phyloP scores from a whole-genome alignment of 1,284 basidiomycete genomes.

The Vanrija humicola region DNA sequence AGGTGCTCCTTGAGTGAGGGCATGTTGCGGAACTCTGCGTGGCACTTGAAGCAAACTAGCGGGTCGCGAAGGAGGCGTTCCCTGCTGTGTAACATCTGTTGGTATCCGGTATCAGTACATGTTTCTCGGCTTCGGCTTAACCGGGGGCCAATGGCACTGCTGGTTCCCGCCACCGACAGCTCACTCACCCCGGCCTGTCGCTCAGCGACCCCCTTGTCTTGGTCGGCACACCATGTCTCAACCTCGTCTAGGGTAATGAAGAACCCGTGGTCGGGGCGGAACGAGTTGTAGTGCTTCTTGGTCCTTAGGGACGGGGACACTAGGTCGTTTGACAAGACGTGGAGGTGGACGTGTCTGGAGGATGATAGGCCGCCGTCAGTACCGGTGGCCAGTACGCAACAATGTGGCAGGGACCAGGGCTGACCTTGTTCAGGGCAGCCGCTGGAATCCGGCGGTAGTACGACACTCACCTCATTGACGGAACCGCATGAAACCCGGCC shows the following conservation, averaged over 20 bases:
- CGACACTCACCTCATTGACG: slow-evolving; percentile 53
- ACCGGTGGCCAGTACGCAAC: background rate
- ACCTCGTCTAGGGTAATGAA: slow-evolving; percentile 76
- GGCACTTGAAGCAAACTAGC: slow-evolving; percentile 67
- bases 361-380: background rate
- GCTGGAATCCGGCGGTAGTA: background rate
- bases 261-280: slow-evolving; percentile 80
- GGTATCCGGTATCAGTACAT: slow-evolving; percentile 16
- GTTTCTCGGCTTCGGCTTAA: background rate
- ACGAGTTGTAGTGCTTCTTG: slow-evolving; percentile 94
- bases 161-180: slow-evolving; percentile 37
- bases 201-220: slow-evolving; percentile 50
- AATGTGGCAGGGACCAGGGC: background rate
- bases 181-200: slow-evolving; percentile 3
- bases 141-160: background rate
- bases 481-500: slow-evolving; percentile 78
- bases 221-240: slow-evolving; percentile 59
- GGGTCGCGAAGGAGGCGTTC: slow-evolving; percentile 64
- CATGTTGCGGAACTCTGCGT: slow-evolving; percentile 61
- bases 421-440: background rate
- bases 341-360: slow-evolving; percentile 74
- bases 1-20: slow-evolving; percentile 63
- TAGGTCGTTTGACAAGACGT: slow-evolving; percentile 81
- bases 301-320: slow-evolving; percentile 70
- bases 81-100: slow-evolving; percentile 51